Base-by-base conservation (phyloP, 2,329 filamentous ascomycete genomes). In the Colletotrichum kahawae region DNA sequence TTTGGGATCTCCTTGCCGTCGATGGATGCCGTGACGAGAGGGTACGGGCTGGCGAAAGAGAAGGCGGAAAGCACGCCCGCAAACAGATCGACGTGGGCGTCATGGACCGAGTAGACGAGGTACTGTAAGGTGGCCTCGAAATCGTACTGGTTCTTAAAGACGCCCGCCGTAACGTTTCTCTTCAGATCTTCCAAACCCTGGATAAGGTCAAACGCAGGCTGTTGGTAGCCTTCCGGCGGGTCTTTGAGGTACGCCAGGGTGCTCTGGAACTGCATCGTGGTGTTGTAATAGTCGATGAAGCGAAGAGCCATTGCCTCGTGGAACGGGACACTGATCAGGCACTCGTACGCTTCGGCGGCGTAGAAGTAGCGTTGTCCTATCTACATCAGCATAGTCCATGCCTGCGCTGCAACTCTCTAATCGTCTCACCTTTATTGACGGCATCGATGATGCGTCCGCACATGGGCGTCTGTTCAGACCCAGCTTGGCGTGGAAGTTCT, bases 251-350 rank as follows among this genome's bases (percentile, higher is more conserved):
- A 48, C 18, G 31, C 59, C 18, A 74, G 29, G 1, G 71, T 74
- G 21, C 71, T 74, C 27, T 74, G 71, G 16, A 74, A 74, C 18
- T 74, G 67, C 71, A 74, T 74, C n/a, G 71, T 74, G 18, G 57
- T 57, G 48, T 74, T 74, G 67, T 74, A 74, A 13, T 74, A 74
- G 8, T 70, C 71, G 57, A 74, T 74, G 18, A 74, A 70, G 7
- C 71, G 71, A 10, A 74, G 71, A 7, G 71, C 71, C 33, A 65
- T 38, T 34, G 67, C 66, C n/a, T 63, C 66, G 34, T 74, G 51
- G 27, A 70, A 70, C 5, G 71, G 71, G 3, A 74, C 71, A 29
- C 71, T 74, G 2, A 16, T 74, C 18, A 74, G 36, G 18, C 71
- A 74, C 29, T 57, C 43, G 29, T 74, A 70, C 7, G 59, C 67